Evolutionary conservation across 1,284 basidiomycete species (phyloP).

Genomic region (Hemileia vastatrix): DNA sequence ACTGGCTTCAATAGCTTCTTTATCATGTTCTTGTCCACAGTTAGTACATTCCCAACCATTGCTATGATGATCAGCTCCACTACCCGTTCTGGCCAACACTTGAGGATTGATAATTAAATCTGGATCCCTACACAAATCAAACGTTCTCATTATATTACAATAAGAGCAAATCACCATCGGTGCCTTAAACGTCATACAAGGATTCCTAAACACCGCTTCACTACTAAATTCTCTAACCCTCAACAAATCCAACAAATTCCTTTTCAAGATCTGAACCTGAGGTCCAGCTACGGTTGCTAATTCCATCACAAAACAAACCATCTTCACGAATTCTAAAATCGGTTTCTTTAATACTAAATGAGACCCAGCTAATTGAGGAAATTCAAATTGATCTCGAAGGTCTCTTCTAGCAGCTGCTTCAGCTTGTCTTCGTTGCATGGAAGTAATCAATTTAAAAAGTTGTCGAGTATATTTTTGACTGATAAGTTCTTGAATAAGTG

Average conservation of each 20-base stretch:
- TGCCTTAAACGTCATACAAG: constrained; percentile 80
- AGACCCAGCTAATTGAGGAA: constrained; percentile 81
- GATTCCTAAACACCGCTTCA: constrained; percentile 77
- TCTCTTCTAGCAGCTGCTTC: constrained; percentile 53
- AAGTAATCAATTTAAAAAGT: constrained; percentile 61
- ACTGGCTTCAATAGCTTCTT: constrained; percentile 69
- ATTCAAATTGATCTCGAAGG: constrained; percentile 51
- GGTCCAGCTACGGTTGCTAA: constrained; percentile 68
- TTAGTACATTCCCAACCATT: constrained; percentile 45
- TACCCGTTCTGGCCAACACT: constrained; percentile 77
- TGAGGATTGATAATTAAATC: constrained; percentile 50
- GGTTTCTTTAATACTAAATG: constrained; percentile 66
- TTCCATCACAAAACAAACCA: constrained; percentile 67
- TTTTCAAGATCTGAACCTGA: constrained; percentile 78
- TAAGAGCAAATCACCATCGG: constrained; percentile 79
- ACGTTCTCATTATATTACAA: constrained; percentile 66
- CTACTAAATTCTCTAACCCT: constrained; percentile 69
- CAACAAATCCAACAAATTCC: constrained; percentile 80
- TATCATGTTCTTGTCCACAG: constrained; percentile 82
- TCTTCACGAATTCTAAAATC: constrained; percentile 82
- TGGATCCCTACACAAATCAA: constrained; percentile 20
- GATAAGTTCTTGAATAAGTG: constrained; percentile 63
- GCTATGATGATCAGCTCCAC: constrained; percentile 49
- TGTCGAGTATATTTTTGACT: constrained; percentile 69
- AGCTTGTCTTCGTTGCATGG: constrained; percentile 56